These are phyloP conservation scores for Lachnellula subtilissima DNA, from an alignment of 2,329 filamentous ascomycete genomes.

Conservation along the genomic window DNA sequence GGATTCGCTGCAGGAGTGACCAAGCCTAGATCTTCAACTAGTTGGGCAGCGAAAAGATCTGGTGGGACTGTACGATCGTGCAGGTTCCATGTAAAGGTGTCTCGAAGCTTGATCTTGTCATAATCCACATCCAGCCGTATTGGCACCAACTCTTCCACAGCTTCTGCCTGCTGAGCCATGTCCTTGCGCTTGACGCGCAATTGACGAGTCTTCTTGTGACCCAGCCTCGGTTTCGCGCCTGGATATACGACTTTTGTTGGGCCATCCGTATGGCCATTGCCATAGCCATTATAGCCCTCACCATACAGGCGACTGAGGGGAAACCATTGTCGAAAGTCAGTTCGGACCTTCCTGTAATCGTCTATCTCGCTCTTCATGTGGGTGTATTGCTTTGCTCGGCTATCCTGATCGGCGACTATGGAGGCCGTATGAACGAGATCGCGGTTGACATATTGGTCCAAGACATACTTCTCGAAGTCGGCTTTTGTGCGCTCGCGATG, in stretches of 20 bases:
- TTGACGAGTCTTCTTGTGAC: constrained; percentile 67
- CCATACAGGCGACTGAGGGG: constrained; percentile 56
- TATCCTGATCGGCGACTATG: constrained; percentile 44
- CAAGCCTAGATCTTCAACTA: constrained; percentile 85
- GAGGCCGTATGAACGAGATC: constrained; percentile 56
- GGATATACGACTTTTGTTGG: constrained; percentile 74
- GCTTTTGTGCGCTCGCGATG: constrained; percentile 28
- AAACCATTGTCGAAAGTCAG: constrained; percentile 51
- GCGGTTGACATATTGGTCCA: constrained; percentile 61
- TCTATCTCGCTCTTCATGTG: constrained; percentile 63
- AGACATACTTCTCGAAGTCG: constrained; percentile 42
- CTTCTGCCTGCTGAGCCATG: constrained; percentile 78
- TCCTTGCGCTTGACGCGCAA: constrained; percentile 75
- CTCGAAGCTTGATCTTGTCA: constrained; percentile 91
- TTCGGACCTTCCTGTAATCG: constrained; percentile 61
- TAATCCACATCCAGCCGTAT: constrained; percentile 89
- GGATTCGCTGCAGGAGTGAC: constrained; percentile 66
- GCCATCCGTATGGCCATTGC: constrained; percentile 79
- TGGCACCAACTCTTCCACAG: constrained; percentile 86
- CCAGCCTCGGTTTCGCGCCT: constrained; percentile 67
- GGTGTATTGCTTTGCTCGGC: constrained; percentile 52
- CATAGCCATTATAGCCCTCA: constrained; percentile 81
- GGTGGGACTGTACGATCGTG: constrained; percentile 79
- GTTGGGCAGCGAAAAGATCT: constrained; percentile 79
- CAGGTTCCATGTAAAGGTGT: constrained; percentile 98